A percentile compares a stretch with the other conserved stretches of the same genome.
These are phyloP conservation scores for Neurospora sp. DNA, from an alignment of 495 filamentous ascomycete genomes.

Conservation along the genomic window DNA sequence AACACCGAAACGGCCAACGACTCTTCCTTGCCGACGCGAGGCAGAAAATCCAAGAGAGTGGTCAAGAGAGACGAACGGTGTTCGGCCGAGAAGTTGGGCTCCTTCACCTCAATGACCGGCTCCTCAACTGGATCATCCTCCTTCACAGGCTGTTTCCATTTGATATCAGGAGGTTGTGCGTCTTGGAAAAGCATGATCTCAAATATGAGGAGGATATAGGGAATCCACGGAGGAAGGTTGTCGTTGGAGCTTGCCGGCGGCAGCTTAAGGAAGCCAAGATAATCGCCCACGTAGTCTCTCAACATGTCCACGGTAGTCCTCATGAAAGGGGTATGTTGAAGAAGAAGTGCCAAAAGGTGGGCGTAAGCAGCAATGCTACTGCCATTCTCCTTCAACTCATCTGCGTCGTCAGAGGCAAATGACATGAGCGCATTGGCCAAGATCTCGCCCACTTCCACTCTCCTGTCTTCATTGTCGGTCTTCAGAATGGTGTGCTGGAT, in stretches of 20 bases:
- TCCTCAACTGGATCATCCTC: conserved; percentile 44
- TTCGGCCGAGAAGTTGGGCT: conserved; percentile 54
- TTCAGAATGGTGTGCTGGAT: conserved; percentile 69
- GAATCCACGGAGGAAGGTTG: conserved; percentile 81
- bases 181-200: conserved; percentile 87
- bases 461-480: conserved; percentile 49
- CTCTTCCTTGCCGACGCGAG: conserved; percentile 77
- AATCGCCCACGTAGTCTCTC: conserved; percentile 63
- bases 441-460: conserved; percentile 69
- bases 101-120: conserved; percentile 46
- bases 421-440: conserved; percentile 84
- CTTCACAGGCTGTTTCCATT: conserved; percentile 55
- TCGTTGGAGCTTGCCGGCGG: conserved; percentile 55
- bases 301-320: conserved; percentile 62
- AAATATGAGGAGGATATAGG: conserved; percentile 77
- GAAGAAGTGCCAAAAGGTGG: conserved; percentile 79
- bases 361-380: conserved; percentile 73
- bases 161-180: conserved; percentile 62
- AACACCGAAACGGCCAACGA: conserved; percentile 72
- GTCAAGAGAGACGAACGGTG: conserved; percentile 62
- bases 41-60: conserved; percentile 69
- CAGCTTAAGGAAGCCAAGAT: conserved; percentile 73
- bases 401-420: conserved; percentile 64
- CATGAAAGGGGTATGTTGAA: conserved; percentile 77
- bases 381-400: conserved; percentile 56